Evolutionary conservation across 2,329 filamentous ascomycete species (phyloP), one percentile per base, ranked within the genome.

Genomic region (Verticillium isaacii): DNA sequence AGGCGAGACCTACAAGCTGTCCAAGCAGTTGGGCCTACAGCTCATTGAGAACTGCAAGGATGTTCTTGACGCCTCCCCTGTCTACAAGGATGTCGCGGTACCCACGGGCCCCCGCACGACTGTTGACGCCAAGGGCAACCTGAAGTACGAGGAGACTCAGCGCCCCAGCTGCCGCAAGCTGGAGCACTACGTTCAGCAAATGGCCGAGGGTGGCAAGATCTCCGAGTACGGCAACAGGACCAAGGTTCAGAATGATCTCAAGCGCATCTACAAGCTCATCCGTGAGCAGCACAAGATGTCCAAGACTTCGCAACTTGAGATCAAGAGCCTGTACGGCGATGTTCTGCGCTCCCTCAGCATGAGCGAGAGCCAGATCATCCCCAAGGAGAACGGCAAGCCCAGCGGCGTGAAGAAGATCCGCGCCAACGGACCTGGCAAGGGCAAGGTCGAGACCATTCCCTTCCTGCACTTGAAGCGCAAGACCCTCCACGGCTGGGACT

Each of bases 1-100:
- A 58, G 95, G 95, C 63, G 95, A 99, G 80, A 99, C 95, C 1
- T 99, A 99, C 78, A 86, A 95, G 78, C 88, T 99, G n/a, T 95
- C 95, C 54, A 97, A 99, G 80, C 89, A 95, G 77, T 89, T 99
- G 29, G 94, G 92, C 39, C 84, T 91, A 72, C 91, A 96, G 79
- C 89, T 99, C 60, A 96, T 99, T 68, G 92, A 97, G 75, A 99
- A 99, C 81, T 98, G 95, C 82, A 93, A 90, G 74, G 95, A 99
- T 32, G 93, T 97, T 19, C 81, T 99, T 61, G 83, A 90, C 60
- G 84, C 89, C 56, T 81, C 93, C 17, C 95, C 95, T 4, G 91
- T 93, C 36, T 99, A 95, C 84, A 99, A 98, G 81, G 95, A 99
- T 75, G 95, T 99, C 58, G 88, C 90, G 25, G 77, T 98, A 52